A percentile compares a stretch with the other conserved stretches of the same genome.
These are phyloP conservation scores for Petunia axillaris DNA, from an alignment of 257 asterid genomes.

Conservation along the genomic window DNA sequence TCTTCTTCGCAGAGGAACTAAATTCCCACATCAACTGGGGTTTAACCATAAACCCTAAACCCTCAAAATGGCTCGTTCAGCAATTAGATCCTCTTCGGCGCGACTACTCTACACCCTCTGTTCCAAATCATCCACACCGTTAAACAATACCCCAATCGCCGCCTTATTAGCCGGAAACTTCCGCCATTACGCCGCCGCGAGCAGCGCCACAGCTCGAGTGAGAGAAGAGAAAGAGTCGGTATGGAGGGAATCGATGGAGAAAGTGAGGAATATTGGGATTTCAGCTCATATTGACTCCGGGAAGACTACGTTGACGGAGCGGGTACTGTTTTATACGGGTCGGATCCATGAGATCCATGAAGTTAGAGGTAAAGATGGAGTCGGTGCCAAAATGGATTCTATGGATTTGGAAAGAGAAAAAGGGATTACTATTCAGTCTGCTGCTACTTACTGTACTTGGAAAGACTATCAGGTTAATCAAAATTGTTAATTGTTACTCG, in stretches of 20 bases:
- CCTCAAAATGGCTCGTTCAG: slow-evolving; percentile 60
- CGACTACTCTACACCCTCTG: slow-evolving; percentile 66
- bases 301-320: slow-evolving; percentile 93
- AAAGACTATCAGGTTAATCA: slow-evolving; percentile 74
- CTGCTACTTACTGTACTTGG: slow-evolving; percentile 97
- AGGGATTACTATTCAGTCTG: slow-evolving; percentile 97
- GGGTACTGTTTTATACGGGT: slow-evolving; percentile 85
- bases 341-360: slow-evolving; percentile 98
- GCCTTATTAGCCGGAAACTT: slow-evolving; percentile 60
- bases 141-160: slow-evolving; percentile 43
- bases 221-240: slow-evolving; percentile 72
- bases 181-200: slow-evolving; percentile 67
- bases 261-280: slow-evolving; percentile 88
- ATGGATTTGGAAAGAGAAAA: slow-evolving; percentile 99
- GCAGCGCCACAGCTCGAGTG: slow-evolving; percentile 70
- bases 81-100: slow-evolving; percentile 60
- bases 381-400: slow-evolving; percentile 98
- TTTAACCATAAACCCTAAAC: slow-evolving; percentile 56
- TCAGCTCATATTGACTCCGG: slow-evolving; percentile 98
- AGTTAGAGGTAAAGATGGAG: slow-evolving; percentile 96
- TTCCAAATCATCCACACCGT: slow-evolving; percentile 25
- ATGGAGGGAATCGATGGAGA: slow-evolving; percentile 87
- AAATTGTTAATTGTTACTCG: too few species aligned
- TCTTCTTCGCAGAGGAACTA: not conserved
- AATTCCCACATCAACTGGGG: slow-evolving; percentile 39